phyloP scores from a whole-genome alignment of 345 rosid species.

The Eucalyptus grandis region DNA sequence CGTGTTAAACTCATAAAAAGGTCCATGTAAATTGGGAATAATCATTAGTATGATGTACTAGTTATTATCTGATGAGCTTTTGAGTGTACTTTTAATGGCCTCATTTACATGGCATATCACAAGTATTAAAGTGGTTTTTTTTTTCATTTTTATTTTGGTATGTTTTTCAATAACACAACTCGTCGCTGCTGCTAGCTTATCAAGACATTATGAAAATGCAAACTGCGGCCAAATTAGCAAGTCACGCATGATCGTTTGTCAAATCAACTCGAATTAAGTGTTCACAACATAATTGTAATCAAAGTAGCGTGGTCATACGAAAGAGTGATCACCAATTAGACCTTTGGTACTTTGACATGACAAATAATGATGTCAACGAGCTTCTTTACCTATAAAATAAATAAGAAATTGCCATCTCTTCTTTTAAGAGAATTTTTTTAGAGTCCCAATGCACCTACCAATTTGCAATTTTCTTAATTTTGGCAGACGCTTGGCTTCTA shows the following conservation, averaged over 20 bases:
- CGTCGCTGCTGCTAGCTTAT: not conserved
- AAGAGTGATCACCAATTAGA: not conserved
- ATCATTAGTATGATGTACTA: not conserved
- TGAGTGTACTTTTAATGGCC: not conserved
- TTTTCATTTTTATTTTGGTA: not conserved
- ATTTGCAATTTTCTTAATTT: not conserved
- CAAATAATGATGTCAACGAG: not conserved
- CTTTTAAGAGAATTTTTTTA: not conserved
- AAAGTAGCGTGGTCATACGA: not conserved
- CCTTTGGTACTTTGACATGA: not conserved
- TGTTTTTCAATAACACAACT: not conserved
- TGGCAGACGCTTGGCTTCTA: not conserved
- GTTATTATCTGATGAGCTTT: not conserved
- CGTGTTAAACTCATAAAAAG: not conserved
- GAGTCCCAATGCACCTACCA: not conserved
- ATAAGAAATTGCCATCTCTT: not conserved
- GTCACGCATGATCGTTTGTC: not conserved
- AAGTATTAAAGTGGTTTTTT: not conserved
- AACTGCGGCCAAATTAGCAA: not conserved
- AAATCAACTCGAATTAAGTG: not conserved
- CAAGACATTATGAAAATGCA: not conserved
- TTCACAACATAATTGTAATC: not conserved
- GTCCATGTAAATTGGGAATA: not conserved
- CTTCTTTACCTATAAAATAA: not conserved
- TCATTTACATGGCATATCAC: not conserved